These are phyloP conservation scores for Curvularia verruculosa DNA, from an alignment of 2,329 filamentous ascomycete species.

Conservation along the genomic window DNA sequence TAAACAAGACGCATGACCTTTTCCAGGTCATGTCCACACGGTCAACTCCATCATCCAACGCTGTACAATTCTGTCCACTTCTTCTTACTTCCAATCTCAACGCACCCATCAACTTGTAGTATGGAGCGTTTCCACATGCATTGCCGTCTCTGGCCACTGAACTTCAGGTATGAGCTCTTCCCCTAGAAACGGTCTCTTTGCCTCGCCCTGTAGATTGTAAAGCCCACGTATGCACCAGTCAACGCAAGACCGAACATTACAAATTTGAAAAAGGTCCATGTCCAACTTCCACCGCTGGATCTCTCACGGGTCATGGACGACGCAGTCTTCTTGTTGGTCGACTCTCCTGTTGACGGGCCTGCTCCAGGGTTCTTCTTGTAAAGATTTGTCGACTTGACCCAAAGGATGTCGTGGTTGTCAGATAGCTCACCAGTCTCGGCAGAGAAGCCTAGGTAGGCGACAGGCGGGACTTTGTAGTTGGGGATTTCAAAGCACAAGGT, in stretches of 20 bases:
- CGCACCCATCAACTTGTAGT: conserved; percentile 9
- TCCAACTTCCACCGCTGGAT: conserved; percentile 62
- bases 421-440: conserved; percentile 94
- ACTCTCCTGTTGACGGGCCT: conserved; percentile 3
- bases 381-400: conserved; percentile 83
- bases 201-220: conserved; percentile 77
- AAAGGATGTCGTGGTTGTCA: conserved; percentile 97
- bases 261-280: conserved; percentile 80
- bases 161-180: conserved; percentile 15
- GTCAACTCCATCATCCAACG: conserved; percentile 22
- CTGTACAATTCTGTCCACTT: conserved; percentile 27
- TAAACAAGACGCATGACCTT: conserved; percentile 17
- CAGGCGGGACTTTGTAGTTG: conserved; percentile 74
- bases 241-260: conserved; percentile 73
- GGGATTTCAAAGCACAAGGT: conserved; percentile 80
- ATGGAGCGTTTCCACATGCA: conserved; percentile 3
- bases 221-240: conserved; percentile 82
- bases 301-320: conserved; percentile 51
- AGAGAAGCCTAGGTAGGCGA: conserved; percentile 69
- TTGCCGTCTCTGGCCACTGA: conserved; percentile 4
- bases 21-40: conserved; percentile 12
- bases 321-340: conserved; percentile 21
- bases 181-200: conserved; percentile 54
- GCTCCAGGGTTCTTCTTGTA: conserved; percentile 64
- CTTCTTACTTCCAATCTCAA: conserved; percentile 13